These are phyloP conservation scores for Flaveria trinervia DNA, from an alignment of 129 eudicot genomes.

Conservation along the genomic window DNA sequence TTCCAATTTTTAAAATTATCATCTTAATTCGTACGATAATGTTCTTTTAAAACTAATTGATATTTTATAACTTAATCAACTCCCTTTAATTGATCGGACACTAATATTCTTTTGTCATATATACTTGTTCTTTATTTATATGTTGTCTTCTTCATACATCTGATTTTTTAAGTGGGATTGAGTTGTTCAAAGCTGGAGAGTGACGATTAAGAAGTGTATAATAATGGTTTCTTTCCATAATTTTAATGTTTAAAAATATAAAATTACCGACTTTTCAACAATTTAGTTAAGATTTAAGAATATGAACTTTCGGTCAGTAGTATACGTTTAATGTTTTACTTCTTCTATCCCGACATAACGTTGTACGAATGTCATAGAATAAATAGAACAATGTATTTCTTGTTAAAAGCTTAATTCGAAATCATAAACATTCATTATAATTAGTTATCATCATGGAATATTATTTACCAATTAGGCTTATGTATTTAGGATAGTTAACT, in stretches of 20 bases:
- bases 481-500: too few relatives aligned
- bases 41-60: not conserved
- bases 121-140: not conserved
- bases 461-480: too few relatives aligned
- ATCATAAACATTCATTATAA: too few relatives aligned
- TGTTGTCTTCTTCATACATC: not conserved
- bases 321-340: not conserved
- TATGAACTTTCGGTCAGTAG: not conserved
- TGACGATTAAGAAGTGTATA: not conserved
- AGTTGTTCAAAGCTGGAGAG: conserved; percentile 14
- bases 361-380: not conserved
- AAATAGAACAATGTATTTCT: too few relatives aligned
- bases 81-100: conserved; percentile 4
- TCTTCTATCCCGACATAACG: not conserved
- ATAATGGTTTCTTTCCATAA: not conserved
- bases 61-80: not conserved
- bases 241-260: not conserved
- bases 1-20: conserved; percentile 4
- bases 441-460: too few relatives aligned
- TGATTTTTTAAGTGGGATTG: conserved; percentile 10
- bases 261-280: conserved; percentile 13
- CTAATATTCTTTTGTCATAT: not conserved
- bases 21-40: not conserved
- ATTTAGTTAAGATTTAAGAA: not conserved
- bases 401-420: too few relatives aligned